Conservation (phyloP, 2,329 filamentous ascomycete species). For the Penicillium sp. region DNA sequence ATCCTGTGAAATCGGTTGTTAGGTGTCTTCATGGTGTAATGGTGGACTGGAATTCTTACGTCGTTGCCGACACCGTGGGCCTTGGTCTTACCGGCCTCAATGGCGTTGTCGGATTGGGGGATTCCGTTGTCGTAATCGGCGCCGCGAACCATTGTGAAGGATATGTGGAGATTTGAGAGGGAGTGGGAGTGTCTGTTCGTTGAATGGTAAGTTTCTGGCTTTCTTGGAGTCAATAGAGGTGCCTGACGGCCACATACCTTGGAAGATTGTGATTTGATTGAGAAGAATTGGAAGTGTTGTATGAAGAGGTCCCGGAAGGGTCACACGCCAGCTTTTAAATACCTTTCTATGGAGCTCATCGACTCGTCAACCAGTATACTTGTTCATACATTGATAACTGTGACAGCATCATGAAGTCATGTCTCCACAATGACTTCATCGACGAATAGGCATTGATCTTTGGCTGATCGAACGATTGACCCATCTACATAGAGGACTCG, state of each 20-base stretch:
- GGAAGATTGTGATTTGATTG: background rate
- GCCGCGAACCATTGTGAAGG: conserved; percentile 41
- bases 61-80: conserved; percentile 36
- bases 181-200: background rate
- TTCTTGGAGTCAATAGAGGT: background rate
- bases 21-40: background rate
- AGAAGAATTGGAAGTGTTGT: background rate
- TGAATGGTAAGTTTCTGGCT: background rate
- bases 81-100: conserved; percentile 35
- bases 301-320: background rate
- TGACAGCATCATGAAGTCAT: conserved; percentile 40
- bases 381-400: conserved; percentile 1
- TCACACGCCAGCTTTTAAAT: background rate
- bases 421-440: conserved; percentile 29
- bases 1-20: conserved; percentile 18
- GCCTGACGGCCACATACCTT: background rate
- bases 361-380: background rate
- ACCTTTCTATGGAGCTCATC: background rate
- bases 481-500: background rate
- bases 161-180: background rate
- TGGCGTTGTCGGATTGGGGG: conserved; percentile 41
- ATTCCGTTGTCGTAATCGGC: conserved; percentile 41
- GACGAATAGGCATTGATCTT: conserved; percentile 1
- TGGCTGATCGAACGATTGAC: background rate
- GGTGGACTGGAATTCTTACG: conserved; percentile 20